Conservation (phyloP, 768 basidiomycete species). For the Agaricus bisporus region DNA sequence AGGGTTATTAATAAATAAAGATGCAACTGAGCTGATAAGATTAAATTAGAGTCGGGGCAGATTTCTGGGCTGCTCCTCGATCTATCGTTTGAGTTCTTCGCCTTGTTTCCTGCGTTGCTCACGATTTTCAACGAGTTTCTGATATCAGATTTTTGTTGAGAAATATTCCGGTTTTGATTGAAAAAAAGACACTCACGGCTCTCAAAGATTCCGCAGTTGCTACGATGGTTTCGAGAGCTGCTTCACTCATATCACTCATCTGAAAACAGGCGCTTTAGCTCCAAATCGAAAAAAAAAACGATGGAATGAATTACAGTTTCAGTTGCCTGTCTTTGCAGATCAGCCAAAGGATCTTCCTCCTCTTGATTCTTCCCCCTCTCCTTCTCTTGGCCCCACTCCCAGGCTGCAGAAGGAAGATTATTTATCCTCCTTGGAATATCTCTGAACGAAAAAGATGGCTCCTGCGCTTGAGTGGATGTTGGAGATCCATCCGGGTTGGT, state of each 20-base stretch:
- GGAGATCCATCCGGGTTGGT: constrained; percentile 5
- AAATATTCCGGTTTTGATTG: neutral
- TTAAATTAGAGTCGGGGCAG: constrained; percentile 26
- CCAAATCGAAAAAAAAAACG: neutral
- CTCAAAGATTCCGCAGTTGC: constrained; percentile 53
- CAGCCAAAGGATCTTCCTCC: constrained; percentile 39
- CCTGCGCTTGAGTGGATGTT: neutral
- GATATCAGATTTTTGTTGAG: constrained; percentile 1
- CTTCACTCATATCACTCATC: constrained; percentile 64
- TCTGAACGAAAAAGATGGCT: constrained; percentile 11
- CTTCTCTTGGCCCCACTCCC: constrained; percentile 16
- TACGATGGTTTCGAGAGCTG: constrained; percentile 57
- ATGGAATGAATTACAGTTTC: constrained; percentile 31
- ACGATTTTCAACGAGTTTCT: constrained; percentile 49
- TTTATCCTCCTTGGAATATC: constrained; percentile 24
- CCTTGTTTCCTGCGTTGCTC: constrained; percentile 41
- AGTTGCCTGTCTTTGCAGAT: constrained; percentile 41
- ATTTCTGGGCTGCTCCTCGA: constrained; percentile 21
- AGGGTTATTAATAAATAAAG: constrained; percentile 3
- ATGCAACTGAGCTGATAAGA: neutral
- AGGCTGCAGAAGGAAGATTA: constrained; percentile 16
- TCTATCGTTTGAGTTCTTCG: constrained; percentile 24
- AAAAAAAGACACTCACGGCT: constrained; percentile 33
- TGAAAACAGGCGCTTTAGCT: constrained; percentile 16
- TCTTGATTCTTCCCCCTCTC: constrained; percentile 32